Evolutionary conservation across 2,329 filamentous ascomycete species (phyloP).

Genomic region (Microsporum canis): DNA sequence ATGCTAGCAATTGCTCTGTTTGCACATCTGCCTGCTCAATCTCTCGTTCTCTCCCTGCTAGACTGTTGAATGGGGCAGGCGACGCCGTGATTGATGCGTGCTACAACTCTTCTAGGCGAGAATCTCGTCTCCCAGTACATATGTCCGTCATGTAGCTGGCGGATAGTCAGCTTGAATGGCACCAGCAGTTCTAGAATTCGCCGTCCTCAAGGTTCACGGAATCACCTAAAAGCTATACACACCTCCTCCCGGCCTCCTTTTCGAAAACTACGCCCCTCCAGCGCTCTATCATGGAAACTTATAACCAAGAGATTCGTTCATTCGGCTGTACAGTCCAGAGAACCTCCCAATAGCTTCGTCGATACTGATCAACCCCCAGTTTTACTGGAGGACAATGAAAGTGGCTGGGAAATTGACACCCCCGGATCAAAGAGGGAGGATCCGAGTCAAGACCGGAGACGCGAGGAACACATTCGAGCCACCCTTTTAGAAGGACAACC

Average conservation of each 20-base stretch:
- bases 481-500: slow-evolving; percentile 29
- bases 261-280: slow-evolving; percentile 1
- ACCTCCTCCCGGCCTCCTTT: slow-evolving; percentile 5
- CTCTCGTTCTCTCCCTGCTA: not conserved
- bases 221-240: slow-evolving; percentile 1
- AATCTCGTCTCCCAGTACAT: slow-evolving; percentile 21
- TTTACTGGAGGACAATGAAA: not conserved
- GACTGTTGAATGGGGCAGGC: not conserved
- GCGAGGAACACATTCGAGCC: slow-evolving; percentile 5
- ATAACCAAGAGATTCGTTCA: not conserved
- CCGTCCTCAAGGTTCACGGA: not conserved
- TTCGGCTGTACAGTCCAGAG: not conserved
- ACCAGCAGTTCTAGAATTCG: slow-evolving; percentile 4
- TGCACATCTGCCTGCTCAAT: not conserved
- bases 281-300: not conserved
- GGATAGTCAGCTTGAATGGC: slow-evolving; percentile 11
- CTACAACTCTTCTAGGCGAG: slow-evolving; percentile 18
- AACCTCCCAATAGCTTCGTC: not conserved
- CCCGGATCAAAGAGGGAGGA: not conserved
- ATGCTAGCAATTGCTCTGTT: not conserved
- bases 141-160: slow-evolving; percentile 18
- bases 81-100: slow-evolving; percentile 10
- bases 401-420: not conserved
- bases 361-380: not conserved
- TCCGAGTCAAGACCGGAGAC: not conserved